phyloP scores from a whole-genome alignment of 148 eudicot genomes.

The Polygonum aviculare region DNA sequence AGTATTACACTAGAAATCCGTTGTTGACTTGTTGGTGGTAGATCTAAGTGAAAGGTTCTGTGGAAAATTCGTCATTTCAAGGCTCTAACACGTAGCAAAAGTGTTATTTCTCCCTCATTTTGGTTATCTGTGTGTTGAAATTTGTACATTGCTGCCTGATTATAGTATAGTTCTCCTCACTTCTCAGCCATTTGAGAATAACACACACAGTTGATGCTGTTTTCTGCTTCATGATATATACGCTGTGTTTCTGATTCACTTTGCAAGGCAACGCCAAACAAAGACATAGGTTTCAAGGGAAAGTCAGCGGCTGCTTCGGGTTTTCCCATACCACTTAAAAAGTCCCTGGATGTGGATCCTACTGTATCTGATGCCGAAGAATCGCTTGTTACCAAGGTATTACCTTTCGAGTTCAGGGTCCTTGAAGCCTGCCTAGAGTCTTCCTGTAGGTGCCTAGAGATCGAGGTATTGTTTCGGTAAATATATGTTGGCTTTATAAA shows the following conservation, averaged over 20 bases:
- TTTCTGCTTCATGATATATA: neutral
- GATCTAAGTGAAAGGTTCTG: neutral
- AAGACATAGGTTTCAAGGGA: neutral
- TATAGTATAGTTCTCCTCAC: neutral
- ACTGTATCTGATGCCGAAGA: neutral
- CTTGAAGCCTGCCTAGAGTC: slow-evolving; percentile 57
- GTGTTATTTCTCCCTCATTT: neutral
- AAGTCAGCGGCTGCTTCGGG: neutral
- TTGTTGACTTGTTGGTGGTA: neutral
- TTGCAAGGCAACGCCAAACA: neutral
- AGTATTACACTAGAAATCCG: too few relatives aligned
- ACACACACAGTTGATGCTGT: neutral
- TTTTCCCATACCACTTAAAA: neutral
- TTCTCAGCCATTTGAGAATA: neutral
- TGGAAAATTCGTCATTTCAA: neutral
- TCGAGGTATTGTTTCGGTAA: slow-evolving; percentile 27
- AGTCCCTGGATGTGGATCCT: neutral
- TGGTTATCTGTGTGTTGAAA: neutral
- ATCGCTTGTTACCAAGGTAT: slow-evolving; percentile 15
- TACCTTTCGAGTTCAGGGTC: slow-evolving; percentile 52
- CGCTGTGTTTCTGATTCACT: neutral
- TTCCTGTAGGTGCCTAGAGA: slow-evolving; percentile 52
- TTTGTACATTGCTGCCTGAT: neutral
- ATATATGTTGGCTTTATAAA: neutral
- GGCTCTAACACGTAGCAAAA: neutral